Evolutionary conservation across 805 yeast species (phyloP), one percentile per base, ranked within the genome.

Genomic region (Henningerozyma blattae): DNA sequence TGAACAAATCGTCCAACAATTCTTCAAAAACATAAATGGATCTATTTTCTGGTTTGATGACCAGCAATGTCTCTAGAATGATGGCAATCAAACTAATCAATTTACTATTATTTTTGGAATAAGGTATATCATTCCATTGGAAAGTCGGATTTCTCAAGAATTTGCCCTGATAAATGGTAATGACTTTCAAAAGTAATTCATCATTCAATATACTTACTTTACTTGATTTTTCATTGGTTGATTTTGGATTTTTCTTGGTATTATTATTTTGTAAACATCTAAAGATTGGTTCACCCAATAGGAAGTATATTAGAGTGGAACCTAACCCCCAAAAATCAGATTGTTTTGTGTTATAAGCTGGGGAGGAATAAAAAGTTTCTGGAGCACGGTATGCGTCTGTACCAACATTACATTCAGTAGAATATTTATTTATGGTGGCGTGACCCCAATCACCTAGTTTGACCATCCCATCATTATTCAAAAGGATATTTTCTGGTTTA

Each of bases 381-480:
- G 91, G 91, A 1, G 91, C 89, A 62, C 77, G 69, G 48, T 80
- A 80, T 5, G 86, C 87, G 1, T 24, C 61, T 4, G 62, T 52
- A 2, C 79, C 80, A 34, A 59, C 60, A 26, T 59, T 64, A 28
- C 68, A 67, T 41, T 24, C 27, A 24, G 6, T 9, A 12, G 27
- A 24, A 24, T 24, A 24, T 10, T 9, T n/a, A 10, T 24, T 6
- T 12, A n/a, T 8, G 5, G 27, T 24, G 0, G 87, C 85, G 13
- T 81, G 56, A 0, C 91, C 91, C 56, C 81, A 80, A 55, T 80
- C 91, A 0, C 84, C 76, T n/a, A 80, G 54, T 44, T 79, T 77
- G 47, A 81, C 52, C 48, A 79, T 77, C 3, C 87, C 86, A 20
- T 62, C 53, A 17, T 59, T 59, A 48, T 78, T 84, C 13, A 81